Evolutionary conservation across 768 basidiomycete species (phyloP).

Genomic region (Arthromyces matolae): DNA sequence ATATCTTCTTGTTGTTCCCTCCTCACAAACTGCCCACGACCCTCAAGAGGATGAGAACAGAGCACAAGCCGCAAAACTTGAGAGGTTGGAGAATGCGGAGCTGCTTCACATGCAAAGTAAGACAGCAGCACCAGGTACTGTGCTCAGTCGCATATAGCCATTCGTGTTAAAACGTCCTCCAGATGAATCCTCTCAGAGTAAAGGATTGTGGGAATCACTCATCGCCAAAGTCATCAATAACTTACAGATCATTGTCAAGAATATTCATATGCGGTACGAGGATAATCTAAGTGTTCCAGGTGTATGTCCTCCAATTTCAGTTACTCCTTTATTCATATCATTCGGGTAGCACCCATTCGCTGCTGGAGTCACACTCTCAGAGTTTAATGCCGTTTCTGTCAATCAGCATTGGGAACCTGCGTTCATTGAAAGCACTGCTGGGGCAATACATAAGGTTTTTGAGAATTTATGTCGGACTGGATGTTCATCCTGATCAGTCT

Average conservation of each 20-base stretch:
- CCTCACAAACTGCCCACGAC: constrained; percentile 62
- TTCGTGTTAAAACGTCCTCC: too few species aligned
- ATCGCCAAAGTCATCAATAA: constrained; percentile 93
- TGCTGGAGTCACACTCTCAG: constrained; percentile 81
- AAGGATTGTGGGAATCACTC: constrained; percentile 79
- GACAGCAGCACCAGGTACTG: constrained; percentile 48
- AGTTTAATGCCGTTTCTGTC: constrained; percentile 87
- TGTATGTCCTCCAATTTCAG: constrained; percentile 42
- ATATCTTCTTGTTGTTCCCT: constrained; percentile 88
- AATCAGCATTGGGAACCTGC: constrained; percentile 84
- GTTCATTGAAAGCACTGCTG: constrained; percentile 86
- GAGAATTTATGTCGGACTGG: background rate
- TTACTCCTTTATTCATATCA: constrained; percentile 5
- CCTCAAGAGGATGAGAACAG: constrained; percentile 82
- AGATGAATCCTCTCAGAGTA: constrained; percentile 66
- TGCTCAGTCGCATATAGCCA: too few species aligned
- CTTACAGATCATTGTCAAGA: constrained; percentile 90
- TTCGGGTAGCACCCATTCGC: constrained; percentile 84
- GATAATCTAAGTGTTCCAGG: constrained; percentile 92
- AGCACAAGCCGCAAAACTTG: constrained; percentile 80
- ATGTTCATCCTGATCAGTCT: background rate
- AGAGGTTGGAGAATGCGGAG: constrained; percentile 88
- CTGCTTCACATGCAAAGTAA: constrained; percentile 65
- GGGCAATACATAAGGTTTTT: constrained; percentile 83
- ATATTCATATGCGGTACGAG: constrained; percentile 95